Evolutionary conservation across 371 early-diverging fungal genomes (phyloP), one percentile per base, ranked within the genome.

Genomic region (Haplosporangium sp.): DNA sequence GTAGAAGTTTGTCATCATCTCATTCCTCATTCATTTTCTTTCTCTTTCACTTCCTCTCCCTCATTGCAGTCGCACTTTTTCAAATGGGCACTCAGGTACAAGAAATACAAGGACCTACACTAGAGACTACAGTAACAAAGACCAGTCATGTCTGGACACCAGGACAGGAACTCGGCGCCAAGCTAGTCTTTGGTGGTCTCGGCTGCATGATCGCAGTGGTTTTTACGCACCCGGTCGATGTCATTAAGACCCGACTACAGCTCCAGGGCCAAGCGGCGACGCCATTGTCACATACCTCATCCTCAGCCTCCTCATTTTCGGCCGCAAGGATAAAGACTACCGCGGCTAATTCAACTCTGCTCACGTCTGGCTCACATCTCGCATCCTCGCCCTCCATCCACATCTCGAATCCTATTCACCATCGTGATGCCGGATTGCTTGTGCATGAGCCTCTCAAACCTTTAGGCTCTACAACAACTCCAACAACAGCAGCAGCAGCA

Each of bases 151-250:
- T 54, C 9, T 71, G 71, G 77, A 77, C 77, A 14, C 64, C 67
- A n/a, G 63, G 57, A 7, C 64, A 71, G 55, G 77, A 77, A 53
- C 64, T 77, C 10, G 68, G 57, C 5, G 71, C 74, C 0, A 75
- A 75, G 54, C 62, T 83, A 42, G 67, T 74, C 46, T 82, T 83
- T 79, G 85, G 83, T 6, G 85, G 85, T 11, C 55, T 83, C 2
- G 71, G 82, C 9, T 85, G 83, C 61, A 82, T 81, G 81, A 62
- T 64, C 13, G 83, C 83, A 0, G 82, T 81, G 6, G 74, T 79
- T 36, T 82, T 79, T 52, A 86, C 87, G 1, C 77, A 86, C 53
- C 87, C 87, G 1, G 70, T 86, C 38, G 87, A 85, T 76, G 79
- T 84, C 42, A 77, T 85, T 55, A 86, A 86, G 69, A 82, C 83